Base-by-base conservation (phyloP, 2,329 filamentous ascomycete species). In the Helminthosporium solani region DNA sequence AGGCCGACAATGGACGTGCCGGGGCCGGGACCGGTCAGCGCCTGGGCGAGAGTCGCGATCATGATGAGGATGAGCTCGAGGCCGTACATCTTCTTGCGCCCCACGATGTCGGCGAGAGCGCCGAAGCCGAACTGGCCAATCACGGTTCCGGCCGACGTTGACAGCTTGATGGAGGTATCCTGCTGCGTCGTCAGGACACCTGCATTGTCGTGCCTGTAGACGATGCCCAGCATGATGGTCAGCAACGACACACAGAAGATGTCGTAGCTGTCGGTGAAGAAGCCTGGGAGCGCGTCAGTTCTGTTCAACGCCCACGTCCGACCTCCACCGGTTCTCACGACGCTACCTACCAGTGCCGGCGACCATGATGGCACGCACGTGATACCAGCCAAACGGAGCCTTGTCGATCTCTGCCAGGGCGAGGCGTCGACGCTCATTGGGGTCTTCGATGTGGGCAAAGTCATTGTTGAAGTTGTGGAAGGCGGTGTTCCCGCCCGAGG, bases 81-180 rank as follows among this genome's bases (percentile, higher is more conserved):
- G 56, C 89, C 89, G 68, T 95, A 94, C 86, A 95, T 92, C 59
- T 79, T 83, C 77, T 90, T 89, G 49, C 87, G 85, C 39, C 88
- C 88, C 43, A 92, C 80, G 9, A 85, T 74, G 73, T 95, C 84
- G 63, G 89, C 88, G 3, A 67, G 61, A 14, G 60, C 60, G 40
- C 64, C 64, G 64, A 95, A 95, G 36, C 82, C 82, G 31, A 95
- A 73, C 73, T 95, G 90, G 36, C 89, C 90, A 40, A 95, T 73
- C 44, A 95, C 88, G 23, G 88, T 95, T 53, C 90, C 90, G 50
- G 85, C 86, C 19, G 87, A 91, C 14, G 88, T 94, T 14, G 89
- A 82, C 42, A 91, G 83, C 75, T 95, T 95, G 77, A 95, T 90
- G 27, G 87, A 87, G 1, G 85, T 92, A 60, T 94, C 88, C n/a